phyloP scores from a whole-genome alignment of 306 rosid species.

The Begonia masoniana region DNA sequence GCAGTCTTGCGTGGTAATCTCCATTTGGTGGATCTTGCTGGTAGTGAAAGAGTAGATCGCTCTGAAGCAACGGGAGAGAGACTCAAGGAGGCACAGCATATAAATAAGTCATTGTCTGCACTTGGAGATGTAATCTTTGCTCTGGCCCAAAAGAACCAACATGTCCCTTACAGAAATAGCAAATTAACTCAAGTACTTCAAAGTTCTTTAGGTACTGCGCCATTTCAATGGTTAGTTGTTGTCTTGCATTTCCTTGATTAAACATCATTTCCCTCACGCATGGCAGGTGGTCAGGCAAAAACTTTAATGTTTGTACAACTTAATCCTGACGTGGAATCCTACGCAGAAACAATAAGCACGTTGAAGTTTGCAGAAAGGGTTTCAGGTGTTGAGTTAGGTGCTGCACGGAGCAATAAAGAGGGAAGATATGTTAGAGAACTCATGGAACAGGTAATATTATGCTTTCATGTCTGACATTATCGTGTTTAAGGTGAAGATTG shows the following conservation, averaged over 20 bases:
- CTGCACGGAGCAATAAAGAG: slow-evolving; percentile 95
- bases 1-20: slow-evolving; percentile 72
- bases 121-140: slow-evolving; percentile 98
- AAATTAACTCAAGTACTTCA: slow-evolving; percentile 97
- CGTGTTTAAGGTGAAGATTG: neutral
- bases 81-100: slow-evolving; percentile 99
- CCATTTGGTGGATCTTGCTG: slow-evolving; percentile 95
- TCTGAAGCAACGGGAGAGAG: slow-evolving; percentile 98
- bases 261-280: slow-evolving; percentile 7
- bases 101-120: slow-evolving; percentile 88
- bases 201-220: slow-evolving; percentile 72
- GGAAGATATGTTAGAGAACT: slow-evolving; percentile 94
- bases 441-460: slow-evolving; percentile 67
- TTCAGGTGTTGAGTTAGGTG: slow-evolving; percentile 94
- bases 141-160: slow-evolving; percentile 77
- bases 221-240: slow-evolving; percentile 10
- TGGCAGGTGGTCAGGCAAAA: slow-evolving; percentile 92
- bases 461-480: neutral
- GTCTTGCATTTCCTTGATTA: neutral
- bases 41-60: slow-evolving; percentile 95
- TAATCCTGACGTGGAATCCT: slow-evolving; percentile 86
- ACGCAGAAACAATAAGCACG: slow-evolving; percentile 79
- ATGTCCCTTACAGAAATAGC: slow-evolving; percentile 95
- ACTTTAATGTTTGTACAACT: slow-evolving; percentile 98
- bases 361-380: slow-evolving; percentile 99